Conservation (phyloP, 768 basidiomycete genomes). For the Trametes gibbosa region DNA sequence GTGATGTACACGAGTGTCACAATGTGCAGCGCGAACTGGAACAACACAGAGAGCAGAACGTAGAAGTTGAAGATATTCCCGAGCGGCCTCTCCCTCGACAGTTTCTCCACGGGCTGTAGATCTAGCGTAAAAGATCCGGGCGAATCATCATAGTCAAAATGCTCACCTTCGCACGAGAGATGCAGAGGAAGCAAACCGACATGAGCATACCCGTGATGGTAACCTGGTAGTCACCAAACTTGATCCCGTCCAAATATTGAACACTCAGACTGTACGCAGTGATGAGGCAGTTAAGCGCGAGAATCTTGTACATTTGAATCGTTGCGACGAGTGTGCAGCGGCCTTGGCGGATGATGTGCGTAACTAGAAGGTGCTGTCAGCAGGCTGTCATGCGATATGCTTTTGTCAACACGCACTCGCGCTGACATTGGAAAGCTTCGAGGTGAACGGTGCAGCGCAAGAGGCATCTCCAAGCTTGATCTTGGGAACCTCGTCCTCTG, state of each 20-base stretch:
- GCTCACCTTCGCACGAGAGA: slow-evolving; percentile 91
- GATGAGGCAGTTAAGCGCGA: slow-evolving; percentile 96
- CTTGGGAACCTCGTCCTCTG: slow-evolving; percentile 92
- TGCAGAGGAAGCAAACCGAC: slow-evolving; percentile 98
- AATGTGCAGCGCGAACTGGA: slow-evolving; percentile 95
- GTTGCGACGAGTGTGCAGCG: slow-evolving; percentile 98
- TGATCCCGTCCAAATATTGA: slow-evolving; percentile 97
- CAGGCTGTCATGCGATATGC: neutral
- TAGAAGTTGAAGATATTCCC: slow-evolving; percentile 98
- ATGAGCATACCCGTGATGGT: slow-evolving; percentile 96
- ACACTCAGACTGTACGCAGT: slow-evolving; percentile 98
- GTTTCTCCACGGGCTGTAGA: slow-evolving; percentile 87
- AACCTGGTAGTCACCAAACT: slow-evolving; percentile 98
- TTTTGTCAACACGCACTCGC: slow-evolving; percentile 63
- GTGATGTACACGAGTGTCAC: slow-evolving; percentile 91
- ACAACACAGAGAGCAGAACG: slow-evolving; percentile 84
- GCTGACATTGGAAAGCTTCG: slow-evolving; percentile 94
- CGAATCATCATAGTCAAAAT: neutral
- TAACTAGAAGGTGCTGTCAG: slow-evolving; percentile 51
- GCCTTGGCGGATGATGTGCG: slow-evolving; percentile 96
- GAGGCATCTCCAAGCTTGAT: slow-evolving; percentile 99
- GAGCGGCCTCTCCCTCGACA: slow-evolving; percentile 89
- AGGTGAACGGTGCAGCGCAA: slow-evolving; percentile 98
- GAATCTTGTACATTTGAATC: slow-evolving; percentile 99
- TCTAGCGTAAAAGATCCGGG: neutral